Evolutionary conservation across 2,329 filamentous ascomycete genomes (phyloP).

Genomic region (Cordyceps tenuipes): DNA sequence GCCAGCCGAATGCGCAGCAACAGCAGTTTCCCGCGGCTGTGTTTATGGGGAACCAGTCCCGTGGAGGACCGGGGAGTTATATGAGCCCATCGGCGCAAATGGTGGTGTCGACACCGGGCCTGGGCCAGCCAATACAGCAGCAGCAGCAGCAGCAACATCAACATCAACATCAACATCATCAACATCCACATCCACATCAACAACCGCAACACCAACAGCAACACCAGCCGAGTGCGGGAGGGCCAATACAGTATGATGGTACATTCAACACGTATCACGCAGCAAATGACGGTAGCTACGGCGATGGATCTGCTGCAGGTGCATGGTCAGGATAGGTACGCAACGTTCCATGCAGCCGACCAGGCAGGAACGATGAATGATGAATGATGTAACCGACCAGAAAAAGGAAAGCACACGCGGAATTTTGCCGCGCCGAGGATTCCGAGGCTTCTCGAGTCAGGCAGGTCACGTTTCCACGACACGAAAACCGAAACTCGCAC

Average conservation of each 20-base stretch:
- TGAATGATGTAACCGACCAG: background rate
- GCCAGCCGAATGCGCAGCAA: background rate
- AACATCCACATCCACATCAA: too few relatives aligned
- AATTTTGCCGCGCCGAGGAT: background rate
- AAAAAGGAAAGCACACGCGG: too few relatives aligned
- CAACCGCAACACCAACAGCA: too few relatives aligned
- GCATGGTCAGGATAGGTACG: conserved; percentile 3
- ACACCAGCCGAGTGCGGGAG: background rate
- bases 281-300: background rate
- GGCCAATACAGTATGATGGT: background rate
- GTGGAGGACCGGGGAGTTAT: background rate
- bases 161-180: too few relatives aligned
- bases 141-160: too few relatives aligned
- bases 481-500: too few relatives aligned
- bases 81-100: background rate
- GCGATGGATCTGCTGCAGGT: conserved; percentile 2
- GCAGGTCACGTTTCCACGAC: background rate
- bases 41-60: background rate
- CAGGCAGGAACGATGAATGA: too few relatives aligned
- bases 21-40: conserved; percentile 1
- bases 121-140: background rate
- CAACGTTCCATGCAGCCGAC: background rate
- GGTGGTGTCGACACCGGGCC: background rate
- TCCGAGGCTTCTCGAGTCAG: background rate
- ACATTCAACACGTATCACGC: background rate